These are phyloP conservation scores for Xerocomus amazonicus DNA, from an alignment of 1,284 basidiomycete genomes.

Conservation along the genomic window DNA sequence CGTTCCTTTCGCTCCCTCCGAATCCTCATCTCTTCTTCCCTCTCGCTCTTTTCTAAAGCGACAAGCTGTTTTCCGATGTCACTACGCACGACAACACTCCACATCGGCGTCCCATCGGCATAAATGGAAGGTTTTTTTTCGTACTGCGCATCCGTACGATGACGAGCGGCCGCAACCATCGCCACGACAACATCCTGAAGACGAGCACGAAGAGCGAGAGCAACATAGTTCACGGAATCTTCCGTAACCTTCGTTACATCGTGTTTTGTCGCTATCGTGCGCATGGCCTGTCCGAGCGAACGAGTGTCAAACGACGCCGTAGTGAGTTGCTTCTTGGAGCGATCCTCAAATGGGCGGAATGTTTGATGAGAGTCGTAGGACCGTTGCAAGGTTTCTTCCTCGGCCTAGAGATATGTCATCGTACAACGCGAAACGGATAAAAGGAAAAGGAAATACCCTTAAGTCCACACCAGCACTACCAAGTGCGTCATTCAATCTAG, in stretches of 20 bases:
- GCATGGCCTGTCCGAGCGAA: conserved; percentile 60
- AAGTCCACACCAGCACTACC: conserved; percentile 82
- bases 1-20: conserved; percentile 73
- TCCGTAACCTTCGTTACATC: conserved; percentile 65
- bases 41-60: conserved; percentile 68
- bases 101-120: conserved; percentile 67
- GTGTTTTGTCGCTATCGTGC: conserved; percentile 56
- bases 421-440: neutral
- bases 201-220: conserved; percentile 74
- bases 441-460: conserved; percentile 43
- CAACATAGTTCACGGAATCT: conserved; percentile 72
- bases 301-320: conserved; percentile 63
- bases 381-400: conserved; percentile 73
- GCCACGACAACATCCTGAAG: conserved; percentile 67
- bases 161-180: conserved; percentile 69
- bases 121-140: conserved; percentile 64
- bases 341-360: conserved; percentile 66
- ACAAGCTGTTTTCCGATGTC: conserved; percentile 75
- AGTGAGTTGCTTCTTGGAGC: conserved; percentile 65
- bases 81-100: conserved; percentile 67
- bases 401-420: conserved; percentile 48
- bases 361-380: conserved; percentile 56
- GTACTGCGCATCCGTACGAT: conserved; percentile 68
- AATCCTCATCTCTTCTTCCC: conserved; percentile 75
- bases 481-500: conserved; percentile 75